phyloP scores from a whole-genome alignment of 352 stramenopile genomes.

The Phytophthora aleatoria region DNA sequence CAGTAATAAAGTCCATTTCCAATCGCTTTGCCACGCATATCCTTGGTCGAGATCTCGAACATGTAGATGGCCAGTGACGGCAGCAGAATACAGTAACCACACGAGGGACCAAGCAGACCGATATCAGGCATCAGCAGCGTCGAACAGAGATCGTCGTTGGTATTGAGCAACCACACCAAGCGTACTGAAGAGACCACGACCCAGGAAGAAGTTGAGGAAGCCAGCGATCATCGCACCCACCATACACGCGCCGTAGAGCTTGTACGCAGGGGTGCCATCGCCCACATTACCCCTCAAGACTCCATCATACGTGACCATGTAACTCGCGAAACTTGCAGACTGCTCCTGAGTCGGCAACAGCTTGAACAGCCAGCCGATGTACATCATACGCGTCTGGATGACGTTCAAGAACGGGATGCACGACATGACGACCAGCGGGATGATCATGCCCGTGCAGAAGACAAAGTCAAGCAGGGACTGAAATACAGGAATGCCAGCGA shows the following conservation, averaged over 20 bases:
- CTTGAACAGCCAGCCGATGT: conserved; percentile 41
- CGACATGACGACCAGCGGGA: conserved; percentile 71
- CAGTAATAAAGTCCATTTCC: too few relatives aligned
- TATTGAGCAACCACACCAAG: too few relatives aligned
- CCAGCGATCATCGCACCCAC: conserved; percentile 58
- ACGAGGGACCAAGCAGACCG: too few relatives aligned
- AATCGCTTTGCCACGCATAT: too few relatives aligned
- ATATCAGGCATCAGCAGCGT: too few relatives aligned
- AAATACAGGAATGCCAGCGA: conserved; percentile 57
- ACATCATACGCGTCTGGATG: conserved; percentile 88
- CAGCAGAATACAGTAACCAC: too few relatives aligned
- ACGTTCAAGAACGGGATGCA: conserved; percentile 79
- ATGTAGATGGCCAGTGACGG: too few relatives aligned
- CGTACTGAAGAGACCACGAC: too few relatives aligned
- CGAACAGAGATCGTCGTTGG: too few relatives aligned
- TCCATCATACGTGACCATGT: conserved; percentile 58
- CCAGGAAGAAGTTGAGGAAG: conserved; percentile 53
- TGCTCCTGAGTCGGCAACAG: conserved; percentile 26
- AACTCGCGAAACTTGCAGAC: conserved; percentile 25
- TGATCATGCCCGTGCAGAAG: conserved; percentile 67
- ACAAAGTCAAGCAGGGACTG: conserved; percentile 82
- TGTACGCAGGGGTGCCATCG: conserved; percentile 60
- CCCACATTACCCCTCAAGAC: conserved; percentile 52
- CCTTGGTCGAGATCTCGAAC: too few relatives aligned
- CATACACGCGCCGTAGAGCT: conserved; percentile 53